A percentile compares a stretch with the other conserved stretches of the same genome.
Evolutionary conservation across 371 early-diverging fungal species (phyloP).

Genomic region (Haplosporangium sp.): DNA sequence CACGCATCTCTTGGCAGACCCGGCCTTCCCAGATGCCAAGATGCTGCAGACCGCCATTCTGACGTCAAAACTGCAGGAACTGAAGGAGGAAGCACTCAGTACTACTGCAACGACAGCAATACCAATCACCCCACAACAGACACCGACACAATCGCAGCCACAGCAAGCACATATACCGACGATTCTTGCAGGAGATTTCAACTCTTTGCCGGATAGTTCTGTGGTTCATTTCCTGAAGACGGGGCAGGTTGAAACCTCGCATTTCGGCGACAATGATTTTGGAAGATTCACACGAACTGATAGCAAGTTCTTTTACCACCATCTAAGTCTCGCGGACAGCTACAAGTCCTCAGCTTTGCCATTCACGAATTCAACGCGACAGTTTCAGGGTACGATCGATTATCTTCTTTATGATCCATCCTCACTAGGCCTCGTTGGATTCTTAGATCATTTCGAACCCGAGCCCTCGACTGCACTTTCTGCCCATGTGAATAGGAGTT

Average conservation of each 20-base stretch:
- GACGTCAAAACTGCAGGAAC: conserved; percentile 82
- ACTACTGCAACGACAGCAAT: conserved; percentile 19
- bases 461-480: conserved; percentile 1
- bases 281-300: conserved; percentile 86
- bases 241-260: conserved; percentile 71
- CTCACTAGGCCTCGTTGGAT: conserved; percentile 45
- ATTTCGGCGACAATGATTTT: conserved; percentile 86
- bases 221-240: conserved; percentile 87
- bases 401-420: conserved; percentile 88
- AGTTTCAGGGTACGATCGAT: conserved; percentile 93
- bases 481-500: conserved; percentile 13
- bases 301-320: conserved; percentile 67
- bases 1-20: conserved; percentile 92
- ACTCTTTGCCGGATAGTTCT: conserved; percentile 90
- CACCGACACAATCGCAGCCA: background rate
- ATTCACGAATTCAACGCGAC: conserved; percentile 94
- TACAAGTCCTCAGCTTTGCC: conserved; percentile 75
- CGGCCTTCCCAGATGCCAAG: conserved; percentile 94
- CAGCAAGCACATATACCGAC: conserved; percentile 61
- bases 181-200: conserved; percentile 96
- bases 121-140: conserved; percentile 8
- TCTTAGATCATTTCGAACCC: conserved; percentile 46
- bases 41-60: conserved; percentile 95
- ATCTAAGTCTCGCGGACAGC: conserved; percentile 78
- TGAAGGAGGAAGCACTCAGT: conserved; percentile 55